Percentiles rank a stretch among this genome's conserved stretches.
Evolutionary conservation across 2,329 filamentous ascomycete genomes (phyloP).

Genomic region (Alternaria alternata): DNA sequence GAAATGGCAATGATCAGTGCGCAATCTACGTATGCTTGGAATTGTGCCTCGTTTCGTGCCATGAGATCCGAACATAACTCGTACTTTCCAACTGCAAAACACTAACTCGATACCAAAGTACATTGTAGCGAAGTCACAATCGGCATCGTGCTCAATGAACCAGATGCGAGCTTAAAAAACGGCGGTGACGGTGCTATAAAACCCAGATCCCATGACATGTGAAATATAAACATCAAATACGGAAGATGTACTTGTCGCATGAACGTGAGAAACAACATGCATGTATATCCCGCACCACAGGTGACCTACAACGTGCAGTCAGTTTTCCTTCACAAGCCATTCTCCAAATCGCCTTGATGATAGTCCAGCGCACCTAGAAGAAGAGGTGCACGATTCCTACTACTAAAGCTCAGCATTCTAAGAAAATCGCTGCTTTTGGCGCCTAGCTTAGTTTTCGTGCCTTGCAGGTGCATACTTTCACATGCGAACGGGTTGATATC

Average conservation of each 20-base stretch:
- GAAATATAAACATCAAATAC: too few relatives aligned
- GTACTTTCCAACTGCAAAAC: not conserved
- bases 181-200: too few relatives aligned
- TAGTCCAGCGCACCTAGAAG: not conserved
- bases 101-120: not conserved
- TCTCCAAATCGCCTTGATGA: not conserved
- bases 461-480: not conserved
- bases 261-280: too few relatives aligned
- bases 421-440: not conserved
- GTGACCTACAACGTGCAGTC: too few relatives aligned
- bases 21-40: not conserved
- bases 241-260: too few relatives aligned
- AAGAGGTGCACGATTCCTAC: not conserved
- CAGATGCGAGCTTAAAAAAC: too few relatives aligned
- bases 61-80: not conserved
- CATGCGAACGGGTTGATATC: not conserved
- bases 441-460: not conserved
- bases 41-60: not conserved
- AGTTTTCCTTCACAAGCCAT: not conserved
- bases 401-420: not conserved
- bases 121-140: not conserved
- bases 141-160: not conserved
- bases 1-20: conserved; percentile 28
- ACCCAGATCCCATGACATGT: too few relatives aligned
- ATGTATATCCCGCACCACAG: too few relatives aligned